phyloP scores from a whole-genome alignment of 805 yeast species.

The Candida boidinii region DNA sequence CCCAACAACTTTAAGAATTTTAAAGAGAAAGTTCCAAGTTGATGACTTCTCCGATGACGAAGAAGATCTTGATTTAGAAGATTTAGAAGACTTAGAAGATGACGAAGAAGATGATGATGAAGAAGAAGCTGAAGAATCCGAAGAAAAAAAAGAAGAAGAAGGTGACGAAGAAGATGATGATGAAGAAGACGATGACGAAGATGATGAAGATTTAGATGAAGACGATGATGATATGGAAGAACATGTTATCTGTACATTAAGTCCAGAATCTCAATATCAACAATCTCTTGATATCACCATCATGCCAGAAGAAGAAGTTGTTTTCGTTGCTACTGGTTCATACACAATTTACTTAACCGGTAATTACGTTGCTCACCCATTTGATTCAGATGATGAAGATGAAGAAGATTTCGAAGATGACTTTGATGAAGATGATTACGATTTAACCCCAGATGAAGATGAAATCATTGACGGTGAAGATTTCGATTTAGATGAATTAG shows the following conservation, averaged over 20 bases:
- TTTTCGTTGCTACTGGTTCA: constrained; percentile 92
- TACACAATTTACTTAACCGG: constrained; percentile 90
- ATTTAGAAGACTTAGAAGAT: constrained; percentile 26
- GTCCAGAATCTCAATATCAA: constrained; percentile 80
- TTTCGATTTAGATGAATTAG: constrained; percentile 53
- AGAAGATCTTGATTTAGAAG: constrained; percentile 36
- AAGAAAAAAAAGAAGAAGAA: constrained; percentile 23
- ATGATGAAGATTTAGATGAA: constrained; percentile 48
- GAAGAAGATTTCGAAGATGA: constrained; percentile 41
- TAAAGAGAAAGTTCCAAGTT: constrained; percentile 54
- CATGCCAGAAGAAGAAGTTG: constrained; percentile 88
- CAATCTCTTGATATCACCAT: constrained; percentile 87
- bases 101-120: constrained; percentile 23
- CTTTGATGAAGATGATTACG: constrained; percentile 45
- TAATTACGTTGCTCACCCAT: constrained; percentile 94
- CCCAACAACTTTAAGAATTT: constrained; percentile 85
- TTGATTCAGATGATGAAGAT: constrained; percentile 55
- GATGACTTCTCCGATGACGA: constrained; percentile 38
- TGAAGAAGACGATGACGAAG: constrained; percentile 46
- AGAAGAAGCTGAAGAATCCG: constrained; percentile 27
- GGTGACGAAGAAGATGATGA: constrained; percentile 37
- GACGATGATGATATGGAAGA: constrained; percentile 77
- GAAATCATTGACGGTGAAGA: constrained; percentile 46
- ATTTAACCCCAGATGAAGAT: constrained; percentile 71
- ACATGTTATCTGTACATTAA: constrained; percentile 78